Base-by-base conservation (phyloP, 208 protist species). In the Crithidia bombi region DNA sequence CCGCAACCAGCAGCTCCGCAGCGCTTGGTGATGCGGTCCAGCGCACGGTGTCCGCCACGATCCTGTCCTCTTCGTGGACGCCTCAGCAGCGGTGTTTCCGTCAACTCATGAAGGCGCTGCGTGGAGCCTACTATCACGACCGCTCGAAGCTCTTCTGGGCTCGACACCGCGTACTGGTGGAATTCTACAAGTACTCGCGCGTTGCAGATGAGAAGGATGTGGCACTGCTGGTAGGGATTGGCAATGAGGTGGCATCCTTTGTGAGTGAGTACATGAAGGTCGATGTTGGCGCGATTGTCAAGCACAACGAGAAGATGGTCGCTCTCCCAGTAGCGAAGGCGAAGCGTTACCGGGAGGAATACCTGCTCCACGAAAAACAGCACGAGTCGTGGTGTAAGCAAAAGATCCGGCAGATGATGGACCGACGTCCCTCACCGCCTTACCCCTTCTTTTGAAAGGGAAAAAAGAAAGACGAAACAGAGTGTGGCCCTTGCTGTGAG, bases 311-410 rank as follows among this genome's bases (percentile, higher is more conserved):
- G 30, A 83, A 75, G 33, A 92, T 97, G 73, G 54, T 87, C 33
- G 35, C 68, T 0, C 80, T 97, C 14, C 82, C 92, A 0, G 85
- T 89, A 12, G 74, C 67, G 0, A 82, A 92, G 43, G 92, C 92
- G 41, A 95, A 95, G 77, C 78, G 72, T 26, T 93, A 89, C 63
- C 82, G 90, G 33, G 75, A 78, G 47, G 88, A 92, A 26, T 97
- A 90, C 64, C 57, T 95, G 11, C 68, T 92, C 23, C 72, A 79
- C 11, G 92, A 97, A 58, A 92, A 90, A 69, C 84, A 97, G 72
- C 92, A 97, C 66, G 87, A 95, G 21, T 89, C 85, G 35, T 95
- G 89, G 88, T 95, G 92, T 57, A 94, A 95, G 86, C 92, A 97
- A 65, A 81, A 84, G 52, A 91, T 97, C 23, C 81, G 83, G 65